Conservation (phyloP, 805 yeast species). For the Starmerella floricola region DNA sequence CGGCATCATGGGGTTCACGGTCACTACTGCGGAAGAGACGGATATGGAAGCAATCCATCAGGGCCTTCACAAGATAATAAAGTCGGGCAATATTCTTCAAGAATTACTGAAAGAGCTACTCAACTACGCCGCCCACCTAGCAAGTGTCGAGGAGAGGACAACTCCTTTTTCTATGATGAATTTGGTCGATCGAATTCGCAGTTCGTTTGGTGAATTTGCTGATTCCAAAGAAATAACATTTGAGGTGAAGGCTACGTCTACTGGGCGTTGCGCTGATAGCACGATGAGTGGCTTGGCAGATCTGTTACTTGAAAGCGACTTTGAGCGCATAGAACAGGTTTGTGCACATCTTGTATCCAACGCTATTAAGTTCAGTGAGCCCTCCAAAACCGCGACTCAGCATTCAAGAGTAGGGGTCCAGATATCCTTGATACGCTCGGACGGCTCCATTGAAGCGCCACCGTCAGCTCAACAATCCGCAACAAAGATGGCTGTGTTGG, state of each 20-base stretch:
- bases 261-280: no score
- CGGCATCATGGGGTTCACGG: slow-evolving; percentile 92
- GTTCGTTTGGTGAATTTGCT: slow-evolving; percentile 50
- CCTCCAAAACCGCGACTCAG: slow-evolving; percentile 20
- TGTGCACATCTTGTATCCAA: slow-evolving; percentile 84
- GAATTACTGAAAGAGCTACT: slow-evolving; percentile 82
- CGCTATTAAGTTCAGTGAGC: slow-evolving; percentile 82
- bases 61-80: slow-evolving; percentile 65
- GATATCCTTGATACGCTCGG: not conserved
- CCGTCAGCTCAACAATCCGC: not conserved
- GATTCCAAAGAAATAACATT: slow-evolving; percentile 57
- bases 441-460: not conserved
- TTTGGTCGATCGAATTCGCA: slow-evolving; percentile 63
- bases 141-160: slow-evolving; percentile 74
- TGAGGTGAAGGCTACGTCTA: slow-evolving; percentile 45
- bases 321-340: slow-evolving; percentile 77
- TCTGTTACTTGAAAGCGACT: slow-evolving; percentile 72
- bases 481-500: slow-evolving; percentile 28
- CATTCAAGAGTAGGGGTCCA: slow-evolving; percentile 18
- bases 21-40: slow-evolving; percentile 78
- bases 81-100: slow-evolving; percentile 76
- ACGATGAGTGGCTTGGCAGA: slow-evolving; percentile 23
- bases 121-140: slow-evolving; percentile 77
- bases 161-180: slow-evolving; percentile 64
- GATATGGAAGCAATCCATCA: slow-evolving; percentile 55